Evolutionary conservation across 768 basidiomycete genomes (phyloP).

Genomic region (Mycena amicta): DNA sequence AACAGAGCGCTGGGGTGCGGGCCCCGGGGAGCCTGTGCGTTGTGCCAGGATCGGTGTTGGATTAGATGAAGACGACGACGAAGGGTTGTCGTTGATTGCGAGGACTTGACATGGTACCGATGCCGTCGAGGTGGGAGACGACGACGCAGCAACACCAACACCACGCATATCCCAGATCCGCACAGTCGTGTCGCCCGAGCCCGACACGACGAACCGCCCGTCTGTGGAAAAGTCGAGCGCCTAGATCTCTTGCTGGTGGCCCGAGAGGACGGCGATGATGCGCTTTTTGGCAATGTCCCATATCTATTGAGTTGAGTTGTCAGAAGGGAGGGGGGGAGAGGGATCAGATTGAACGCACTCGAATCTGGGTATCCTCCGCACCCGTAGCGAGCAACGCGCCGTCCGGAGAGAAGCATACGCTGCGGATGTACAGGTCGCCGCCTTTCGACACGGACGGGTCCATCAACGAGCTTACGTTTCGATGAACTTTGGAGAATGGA

Average conservation of each 20-base stretch:
- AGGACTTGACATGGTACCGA: slow-evolving; percentile 51
- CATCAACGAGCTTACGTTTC: slow-evolving; percentile 17
- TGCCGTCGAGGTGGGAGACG: too few relatives aligned
- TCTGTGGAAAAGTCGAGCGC: slow-evolving; percentile 79
- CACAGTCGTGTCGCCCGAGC: slow-evolving; percentile 57
- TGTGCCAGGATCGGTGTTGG: neutral
- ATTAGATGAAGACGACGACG: slow-evolving; percentile 35
- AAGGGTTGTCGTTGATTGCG: slow-evolving; percentile 14
- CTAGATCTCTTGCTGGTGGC: slow-evolving; percentile 83
- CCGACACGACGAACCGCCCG: slow-evolving; percentile 74
- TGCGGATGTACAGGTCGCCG: slow-evolving; percentile 64
- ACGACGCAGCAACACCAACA: slow-evolving; percentile 15
- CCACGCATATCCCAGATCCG: slow-evolving; percentile 30
- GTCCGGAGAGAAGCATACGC: slow-evolving; percentile 82
- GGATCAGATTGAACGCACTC: too few relatives aligned
- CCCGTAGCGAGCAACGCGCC: slow-evolving; percentile 81
- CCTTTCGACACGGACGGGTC: slow-evolving; percentile 24
- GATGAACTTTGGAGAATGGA: slow-evolving; percentile 57
- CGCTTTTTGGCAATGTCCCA: slow-evolving; percentile 77
- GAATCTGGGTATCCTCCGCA: slow-evolving; percentile 79
- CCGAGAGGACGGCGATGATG: slow-evolving; percentile 70
- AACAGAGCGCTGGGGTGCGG: slow-evolving; percentile 48
- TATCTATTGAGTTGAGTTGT: too few relatives aligned
- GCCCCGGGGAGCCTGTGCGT: slow-evolving; percentile 18
- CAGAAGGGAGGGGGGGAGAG: too few relatives aligned